Base-by-base conservation (phyloP, 768 basidiomycete genomes). In the Pleurotus tuber-regium region DNA sequence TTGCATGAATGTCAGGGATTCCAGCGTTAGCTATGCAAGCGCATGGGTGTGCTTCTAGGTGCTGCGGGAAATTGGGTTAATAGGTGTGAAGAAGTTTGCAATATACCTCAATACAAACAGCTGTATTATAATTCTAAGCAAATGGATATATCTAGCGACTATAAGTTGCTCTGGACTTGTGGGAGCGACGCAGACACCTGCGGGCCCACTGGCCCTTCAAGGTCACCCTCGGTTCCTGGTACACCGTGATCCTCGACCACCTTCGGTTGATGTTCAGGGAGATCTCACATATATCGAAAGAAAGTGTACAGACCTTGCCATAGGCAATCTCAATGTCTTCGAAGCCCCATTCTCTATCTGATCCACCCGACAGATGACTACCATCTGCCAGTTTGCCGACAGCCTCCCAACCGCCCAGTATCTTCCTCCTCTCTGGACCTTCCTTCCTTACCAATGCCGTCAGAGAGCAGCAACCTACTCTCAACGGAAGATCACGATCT, bases 11-110 rank as follows among this genome's bases (percentile, higher is more conserved):
- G 62, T 88, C 49, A 69, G 74, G 41, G 91, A 94, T 66, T 91
- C 88, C 28, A 98, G 96, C 63, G 97, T 99, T 18, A 96, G 93
- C 67, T 99, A 99, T 63, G 95, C 94, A 6, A 96, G 94, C 64
- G 97, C 86, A 25, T 93, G 84, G 69, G 70, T 92, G 38, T 76
- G 72, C 29, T 79, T 91, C 65, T 87, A 73, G 51, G 46, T 42
- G 18, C 4, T 23, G 23, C 18, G 9, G 12, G 41, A 24, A n/a
- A n/a, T n/a, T n/a, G n/a, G n/a, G n/a, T n/a, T n/a, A n/a, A n/a
- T n/a, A n/a, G 35, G 9, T 38, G 35, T 38, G 21, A 16, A 38
- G 35, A 38, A 3, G 35, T 38, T 38, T 38, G 14, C 35, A 38
- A 12, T 14, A 9, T 14, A 38, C n/a, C 12, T 38, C 35, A 7